Base-by-base conservation (phyloP, 768 basidiomycete genomes). In the Rhodotorula taiwanensis region DNA sequence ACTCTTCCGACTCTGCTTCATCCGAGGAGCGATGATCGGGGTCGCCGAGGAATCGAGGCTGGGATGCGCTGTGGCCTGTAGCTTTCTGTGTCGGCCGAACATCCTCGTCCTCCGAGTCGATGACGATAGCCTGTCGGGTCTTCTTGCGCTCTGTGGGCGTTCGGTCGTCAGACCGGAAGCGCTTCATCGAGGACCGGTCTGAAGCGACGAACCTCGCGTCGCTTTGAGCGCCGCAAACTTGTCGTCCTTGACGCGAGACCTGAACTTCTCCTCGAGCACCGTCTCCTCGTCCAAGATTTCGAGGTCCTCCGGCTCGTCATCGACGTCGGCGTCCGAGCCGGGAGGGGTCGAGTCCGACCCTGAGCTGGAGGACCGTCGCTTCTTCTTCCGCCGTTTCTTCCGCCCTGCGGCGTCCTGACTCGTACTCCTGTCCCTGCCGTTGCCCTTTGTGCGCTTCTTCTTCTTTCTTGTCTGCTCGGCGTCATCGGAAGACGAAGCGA, bases 301-400 rank as follows among this genome's bases (percentile, higher is more conserved):
- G 36, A 65, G 54, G 43, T 65, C 64, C 34, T 65, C 58, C 49
- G 48, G 36, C 44, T 57, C 55, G 25, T 65, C 64, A 11, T 64
- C 63, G 33, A 2, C 50, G 34, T 39, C 34, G 51, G 25, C 34
- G 25, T 55, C 52, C 23, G 7, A 7, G 34, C 27, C 36, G 36
- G 36, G 16, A 16, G 9, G 5, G 4, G 45, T 8, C 43, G 47
- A 33, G n/a, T n/a, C n/a, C n/a, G n/a, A n/a, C n/a, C n/a, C n/a
- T n/a, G n/a, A n/a, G n/a, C n/a, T n/a, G n/a, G n/a, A n/a, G n/a
- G n/a, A n/a, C n/a, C n/a, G n/a, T n/a, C n/a, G n/a, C 10, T 11
- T 28, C 49, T 50, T 52, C 25, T 20, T 21, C 7, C 44, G 43
- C 42, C 36, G 34, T 23, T 45, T 23, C 13, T 48, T 31, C 20